phyloP scores from a whole-genome alignment of 2,329 filamentous ascomycete genomes.

The Didymella keratinophila region DNA sequence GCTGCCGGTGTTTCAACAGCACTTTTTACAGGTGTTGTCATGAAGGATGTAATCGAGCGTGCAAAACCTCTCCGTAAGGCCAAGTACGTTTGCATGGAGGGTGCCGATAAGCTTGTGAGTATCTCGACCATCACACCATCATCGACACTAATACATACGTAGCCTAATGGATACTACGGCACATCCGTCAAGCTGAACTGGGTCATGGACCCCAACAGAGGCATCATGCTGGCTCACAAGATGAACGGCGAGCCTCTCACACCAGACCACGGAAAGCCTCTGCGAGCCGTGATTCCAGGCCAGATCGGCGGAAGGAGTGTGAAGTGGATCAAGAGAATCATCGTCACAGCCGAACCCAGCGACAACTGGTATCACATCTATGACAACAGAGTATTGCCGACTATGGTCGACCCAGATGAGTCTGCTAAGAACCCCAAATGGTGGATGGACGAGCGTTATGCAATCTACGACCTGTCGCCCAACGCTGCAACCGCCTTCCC shows the following conservation, averaged over 20 bases:
- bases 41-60: conserved; percentile 73
- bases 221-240: conserved; percentile 85
- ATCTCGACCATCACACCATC: background rate
- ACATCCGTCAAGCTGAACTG: conserved; percentile 89
- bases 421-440: conserved; percentile 75
- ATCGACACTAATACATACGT: conserved; percentile 20
- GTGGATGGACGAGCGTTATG: conserved; percentile 90
- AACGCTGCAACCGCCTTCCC: conserved; percentile 86
- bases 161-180: conserved; percentile 87
- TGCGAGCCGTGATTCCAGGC: conserved; percentile 84
- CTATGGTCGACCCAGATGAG: conserved; percentile 82
- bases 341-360: conserved; percentile 79
- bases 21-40: conserved; percentile 82
- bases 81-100: conserved; percentile 88
- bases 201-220: conserved; percentile 82
- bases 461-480: conserved; percentile 89
- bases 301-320: conserved; percentile 93
- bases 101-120: conserved; percentile 76
- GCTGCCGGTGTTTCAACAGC: conserved; percentile 86
- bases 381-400: conserved; percentile 89
- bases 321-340: conserved; percentile 87
- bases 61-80: conserved; percentile 75
- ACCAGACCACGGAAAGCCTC: conserved; percentile 85
- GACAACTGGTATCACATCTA: conserved; percentile 97
- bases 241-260: conserved; percentile 87